Percentiles rank a stretch among this genome's conserved stretches.
phyloP scores from a whole-genome alignment of 2,329 filamentous ascomycete species.

The Boeremia lycopersici region DNA sequence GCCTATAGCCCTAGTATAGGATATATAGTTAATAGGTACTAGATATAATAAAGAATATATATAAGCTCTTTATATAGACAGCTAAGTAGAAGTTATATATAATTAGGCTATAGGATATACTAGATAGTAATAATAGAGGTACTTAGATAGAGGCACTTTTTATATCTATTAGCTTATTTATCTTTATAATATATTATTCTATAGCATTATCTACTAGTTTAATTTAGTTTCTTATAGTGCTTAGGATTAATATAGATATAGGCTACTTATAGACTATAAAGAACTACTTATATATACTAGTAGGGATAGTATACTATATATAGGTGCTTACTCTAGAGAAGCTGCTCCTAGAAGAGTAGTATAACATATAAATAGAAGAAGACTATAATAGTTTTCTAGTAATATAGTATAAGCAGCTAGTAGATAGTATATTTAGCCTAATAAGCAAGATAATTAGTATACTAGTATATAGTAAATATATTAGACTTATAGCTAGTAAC shows the following conservation, averaged over 20 bases:
- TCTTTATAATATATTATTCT: background rate
- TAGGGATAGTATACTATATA: background rate
- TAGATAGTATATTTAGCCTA: too few species aligned
- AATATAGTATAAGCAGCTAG: too few species aligned
- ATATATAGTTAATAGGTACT: background rate
- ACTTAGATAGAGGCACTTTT: conserved; percentile 1
- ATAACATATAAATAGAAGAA: too few species aligned
- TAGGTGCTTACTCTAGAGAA: background rate
- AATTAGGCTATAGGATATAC: background rate
- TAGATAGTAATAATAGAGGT: background rate
- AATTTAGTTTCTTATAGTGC: background rate
- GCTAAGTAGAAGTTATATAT: background rate
- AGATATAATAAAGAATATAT: background rate
- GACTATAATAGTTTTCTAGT: too few species aligned
- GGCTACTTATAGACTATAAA: background rate
- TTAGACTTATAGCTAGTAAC: background rate
- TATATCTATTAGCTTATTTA: background rate
- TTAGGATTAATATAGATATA: background rate
- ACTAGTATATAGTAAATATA: background rate
- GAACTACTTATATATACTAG: conserved; percentile 1
- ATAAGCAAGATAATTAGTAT: background rate
- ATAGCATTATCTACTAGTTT: background rate
- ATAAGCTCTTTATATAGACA: background rate
- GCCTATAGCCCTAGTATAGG: background rate
- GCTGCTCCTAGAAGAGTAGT: background rate